Conservation (phyloP, 2,329 filamentous ascomycete genomes). For the Fusarium denticulatum region DNA sequence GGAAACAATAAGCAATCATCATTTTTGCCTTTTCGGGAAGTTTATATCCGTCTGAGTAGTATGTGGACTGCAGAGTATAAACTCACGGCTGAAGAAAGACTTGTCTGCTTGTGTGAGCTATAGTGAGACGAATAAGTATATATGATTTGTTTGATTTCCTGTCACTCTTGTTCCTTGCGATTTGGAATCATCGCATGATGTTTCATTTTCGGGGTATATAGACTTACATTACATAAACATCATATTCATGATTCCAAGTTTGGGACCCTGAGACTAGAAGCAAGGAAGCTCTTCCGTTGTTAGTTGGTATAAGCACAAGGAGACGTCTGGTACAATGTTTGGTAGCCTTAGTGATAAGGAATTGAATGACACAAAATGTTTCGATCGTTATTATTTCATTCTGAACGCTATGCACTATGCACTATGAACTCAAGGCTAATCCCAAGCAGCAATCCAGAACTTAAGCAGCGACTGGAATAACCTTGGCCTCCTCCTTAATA, state of each 20-base stretch:
- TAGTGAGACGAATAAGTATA: neutral
- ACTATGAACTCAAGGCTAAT: neutral
- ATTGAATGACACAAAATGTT: neutral
- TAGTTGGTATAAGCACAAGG: neutral
- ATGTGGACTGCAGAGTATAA: too few relatives aligned
- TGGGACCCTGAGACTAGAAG: neutral
- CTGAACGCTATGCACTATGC: neutral
- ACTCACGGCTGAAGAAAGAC: too few relatives aligned
- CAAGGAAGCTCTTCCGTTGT: neutral
- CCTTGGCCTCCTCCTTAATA: neutral
- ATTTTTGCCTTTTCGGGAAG: neutral
- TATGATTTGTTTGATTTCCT: too few relatives aligned
- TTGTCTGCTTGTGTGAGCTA: neutral
- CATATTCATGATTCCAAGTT: neutral
- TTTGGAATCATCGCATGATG: neutral
- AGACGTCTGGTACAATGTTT: neutral
- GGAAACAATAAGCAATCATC: neutral
- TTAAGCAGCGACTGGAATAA: constrained; percentile 1
- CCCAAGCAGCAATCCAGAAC: neutral
- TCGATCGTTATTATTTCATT: neutral
- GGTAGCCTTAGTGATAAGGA: too few relatives aligned
- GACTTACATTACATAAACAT: neutral
- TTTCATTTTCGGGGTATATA: too few relatives aligned
- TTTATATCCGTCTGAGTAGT: too few relatives aligned
- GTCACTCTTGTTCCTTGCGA: neutral